A percentile compares a stretch with the other conserved stretches of the same genome.
Conservation (phyloP, 2,329 filamentous ascomycete species). For the Cytospora paraplurivora region DNA sequence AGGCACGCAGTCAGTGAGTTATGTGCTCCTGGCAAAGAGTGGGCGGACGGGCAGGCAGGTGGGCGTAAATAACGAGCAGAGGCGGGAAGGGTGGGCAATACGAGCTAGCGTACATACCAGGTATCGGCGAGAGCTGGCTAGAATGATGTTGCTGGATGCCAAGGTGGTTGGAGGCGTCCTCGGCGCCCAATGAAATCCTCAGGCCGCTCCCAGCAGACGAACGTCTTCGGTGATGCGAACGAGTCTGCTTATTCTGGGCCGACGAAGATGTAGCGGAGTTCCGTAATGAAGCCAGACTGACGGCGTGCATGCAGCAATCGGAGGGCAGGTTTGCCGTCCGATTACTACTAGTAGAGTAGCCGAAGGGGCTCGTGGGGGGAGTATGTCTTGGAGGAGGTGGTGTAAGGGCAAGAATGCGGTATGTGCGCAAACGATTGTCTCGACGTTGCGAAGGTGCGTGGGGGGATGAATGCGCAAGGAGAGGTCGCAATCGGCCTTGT, state of each 20-base stretch:
- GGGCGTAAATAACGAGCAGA: slow-evolving; percentile 21
- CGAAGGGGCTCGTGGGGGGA: slow-evolving; percentile 15
- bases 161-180: slow-evolving; percentile 39
- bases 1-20: slow-evolving; percentile 9
- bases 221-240: slow-evolving; percentile 53
- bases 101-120: slow-evolving; percentile 49
- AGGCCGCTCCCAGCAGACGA: slow-evolving; percentile 46
- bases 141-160: slow-evolving; percentile 44
- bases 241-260: slow-evolving; percentile 47
- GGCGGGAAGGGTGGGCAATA: slow-evolving; percentile 20
- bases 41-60: slow-evolving; percentile 22
- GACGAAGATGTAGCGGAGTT: slow-evolving; percentile 55
- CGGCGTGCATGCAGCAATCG: slow-evolving; percentile 33
- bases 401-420: slow-evolving; percentile 20
- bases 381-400: slow-evolving; percentile 6
- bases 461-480: slow-evolving; percentile 9
- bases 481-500: not conserved
- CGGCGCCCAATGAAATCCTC: slow-evolving; percentile 39
- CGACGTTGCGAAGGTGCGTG: slow-evolving; percentile 6
- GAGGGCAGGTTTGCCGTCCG: slow-evolving; percentile 29
- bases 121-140: slow-evolving; percentile 54
- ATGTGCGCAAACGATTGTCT: not conserved
- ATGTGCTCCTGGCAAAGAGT: slow-evolving; percentile 1
- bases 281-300: slow-evolving; percentile 55
- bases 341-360: slow-evolving; percentile 10